Conservation (phyloP, 345 rosid species). For the Nasturtium officinale region DNA sequence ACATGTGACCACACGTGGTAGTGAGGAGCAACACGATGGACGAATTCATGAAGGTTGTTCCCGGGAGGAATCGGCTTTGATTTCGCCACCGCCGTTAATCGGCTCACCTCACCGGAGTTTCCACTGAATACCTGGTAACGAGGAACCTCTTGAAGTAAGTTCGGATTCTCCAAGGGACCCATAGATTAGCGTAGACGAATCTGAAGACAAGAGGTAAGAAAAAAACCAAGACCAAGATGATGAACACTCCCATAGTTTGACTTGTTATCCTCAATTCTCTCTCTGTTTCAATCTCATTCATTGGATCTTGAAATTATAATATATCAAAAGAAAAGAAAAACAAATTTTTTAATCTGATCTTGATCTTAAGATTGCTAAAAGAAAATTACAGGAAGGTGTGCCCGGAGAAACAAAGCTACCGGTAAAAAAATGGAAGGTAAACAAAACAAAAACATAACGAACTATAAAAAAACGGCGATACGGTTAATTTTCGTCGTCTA, state of each 20-base stretch:
- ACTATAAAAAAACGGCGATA: neutral
- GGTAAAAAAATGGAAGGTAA: slow-evolving; percentile 1
- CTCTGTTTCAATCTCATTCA: neutral
- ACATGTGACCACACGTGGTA: slow-evolving; percentile 58
- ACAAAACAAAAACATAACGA: slow-evolving; percentile 10
- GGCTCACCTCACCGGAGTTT: slow-evolving; percentile 58
- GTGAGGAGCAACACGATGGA: slow-evolving; percentile 58
- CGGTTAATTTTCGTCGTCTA: slow-evolving; percentile 52
- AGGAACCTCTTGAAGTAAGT: slow-evolving; percentile 64
- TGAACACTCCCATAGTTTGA: slow-evolving; percentile 14
- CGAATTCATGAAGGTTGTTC: slow-evolving; percentile 46
- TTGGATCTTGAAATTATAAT: slow-evolving; percentile 23
- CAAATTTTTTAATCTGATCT: slow-evolving; percentile 3
- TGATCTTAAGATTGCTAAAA: neutral
- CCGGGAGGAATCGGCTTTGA: slow-evolving; percentile 47
- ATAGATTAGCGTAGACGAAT: slow-evolving; percentile 46
- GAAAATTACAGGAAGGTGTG: neutral
- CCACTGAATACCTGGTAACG: slow-evolving; percentile 61
- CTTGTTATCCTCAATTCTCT: neutral
- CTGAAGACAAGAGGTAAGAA: slow-evolving; percentile 43
- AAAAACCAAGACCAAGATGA: slow-evolving; percentile 28
- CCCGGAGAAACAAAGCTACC: slow-evolving; percentile 18
- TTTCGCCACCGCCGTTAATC: slow-evolving; percentile 47
- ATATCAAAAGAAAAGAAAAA: neutral
- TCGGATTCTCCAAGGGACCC: slow-evolving; percentile 63